A percentile compares a stretch with the other conserved stretches of the same genome.
These are phyloP conservation scores for Agrocybe chaxingu DNA, from an alignment of 768 basidiomycete species.

Conservation along the genomic window DNA sequence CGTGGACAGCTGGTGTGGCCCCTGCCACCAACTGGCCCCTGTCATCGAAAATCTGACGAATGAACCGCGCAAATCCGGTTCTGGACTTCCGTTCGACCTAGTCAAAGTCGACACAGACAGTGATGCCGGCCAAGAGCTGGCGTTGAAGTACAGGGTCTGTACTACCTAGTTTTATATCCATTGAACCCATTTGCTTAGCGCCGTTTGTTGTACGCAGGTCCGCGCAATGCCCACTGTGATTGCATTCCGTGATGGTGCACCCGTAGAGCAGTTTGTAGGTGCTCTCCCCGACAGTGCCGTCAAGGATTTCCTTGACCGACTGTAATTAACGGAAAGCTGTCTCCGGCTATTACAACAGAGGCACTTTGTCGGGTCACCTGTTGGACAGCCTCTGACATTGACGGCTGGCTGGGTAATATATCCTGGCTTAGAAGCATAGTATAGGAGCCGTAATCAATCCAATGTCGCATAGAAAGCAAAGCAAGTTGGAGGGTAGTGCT, in stretches of 20 bases:
- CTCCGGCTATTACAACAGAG: too few species aligned
- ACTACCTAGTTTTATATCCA: slow-evolving; percentile 1
- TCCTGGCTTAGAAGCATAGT: neutral
- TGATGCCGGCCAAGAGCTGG: slow-evolving; percentile 52
- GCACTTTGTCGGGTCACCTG: neutral
- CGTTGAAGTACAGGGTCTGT: slow-evolving; percentile 46
- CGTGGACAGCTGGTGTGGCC: slow-evolving; percentile 71
- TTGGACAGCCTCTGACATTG: neutral
- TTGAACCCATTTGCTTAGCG: neutral
- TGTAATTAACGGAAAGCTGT: slow-evolving; percentile 22
- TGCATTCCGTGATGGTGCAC: slow-evolving; percentile 66
- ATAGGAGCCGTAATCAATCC: too few species aligned
- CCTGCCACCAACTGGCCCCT: slow-evolving; percentile 73
- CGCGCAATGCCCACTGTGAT: slow-evolving; percentile 77
- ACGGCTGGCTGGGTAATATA: neutral
- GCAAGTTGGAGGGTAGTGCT: neutral
- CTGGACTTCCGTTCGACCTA: slow-evolving; percentile 61
- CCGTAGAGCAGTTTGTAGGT: slow-evolving; percentile 61
- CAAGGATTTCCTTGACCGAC: slow-evolving; percentile 39
- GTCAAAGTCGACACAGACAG: slow-evolving; percentile 65
- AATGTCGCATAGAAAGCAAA: neutral
- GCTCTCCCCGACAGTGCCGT: slow-evolving; percentile 45
- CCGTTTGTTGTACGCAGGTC: slow-evolving; percentile 38
- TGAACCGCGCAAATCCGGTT: slow-evolving; percentile 44
- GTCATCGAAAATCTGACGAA: slow-evolving; percentile 57